Evolutionary conservation across 768 basidiomycete genomes (phyloP), one percentile per base, ranked within the genome.

Genomic region (Suillus sp.): DNA sequence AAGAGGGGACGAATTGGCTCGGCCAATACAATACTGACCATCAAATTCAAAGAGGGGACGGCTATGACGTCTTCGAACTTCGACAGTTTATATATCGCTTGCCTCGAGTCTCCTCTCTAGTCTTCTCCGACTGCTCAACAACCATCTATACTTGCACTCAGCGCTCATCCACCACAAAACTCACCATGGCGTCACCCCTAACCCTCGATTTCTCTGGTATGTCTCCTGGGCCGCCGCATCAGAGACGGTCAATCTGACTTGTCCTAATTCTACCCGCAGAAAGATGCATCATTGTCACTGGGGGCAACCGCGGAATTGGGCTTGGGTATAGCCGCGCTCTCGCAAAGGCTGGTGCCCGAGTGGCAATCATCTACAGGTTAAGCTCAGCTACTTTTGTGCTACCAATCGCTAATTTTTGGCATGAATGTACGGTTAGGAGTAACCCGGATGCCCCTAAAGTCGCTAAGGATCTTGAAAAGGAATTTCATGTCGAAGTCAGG

Each of bases 251-350:
- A 8, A 10, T 38, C 55, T 25, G 18, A 27, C 25, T 40, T 10
- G 1, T 18, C 38, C 13, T 27, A 30, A 5, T 9, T 30, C 45
- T 35, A 32, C 25, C 4, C 22, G n/a, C 60, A 81, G 81, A 71
- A 10, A 79, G 83, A 71, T 81, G 80, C 54, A 74, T 83, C 61
- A 80, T 89, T 37, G 79, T 89, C 53, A 88, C 88, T 0, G 88
- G 88, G 3, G 86, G 86, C 1, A 86, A 84, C 67, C 77, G 83
- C 48, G 87, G 88, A 11, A 87, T 89, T 54, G 88, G 89, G 1
- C 77, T 73, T 35, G 86, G 83, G 1, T 83, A 81, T 60, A 81
- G 82, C 30, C 73, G 77, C 42, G 85, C 86, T 1, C 76, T 86
- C 40, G 86, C 86, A 22, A 68, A 78, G 50, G 83, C 87, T 0